Base-by-base conservation (phyloP, 108 stramenopile species). In the Phaeodactylum tricornutum region DNA sequence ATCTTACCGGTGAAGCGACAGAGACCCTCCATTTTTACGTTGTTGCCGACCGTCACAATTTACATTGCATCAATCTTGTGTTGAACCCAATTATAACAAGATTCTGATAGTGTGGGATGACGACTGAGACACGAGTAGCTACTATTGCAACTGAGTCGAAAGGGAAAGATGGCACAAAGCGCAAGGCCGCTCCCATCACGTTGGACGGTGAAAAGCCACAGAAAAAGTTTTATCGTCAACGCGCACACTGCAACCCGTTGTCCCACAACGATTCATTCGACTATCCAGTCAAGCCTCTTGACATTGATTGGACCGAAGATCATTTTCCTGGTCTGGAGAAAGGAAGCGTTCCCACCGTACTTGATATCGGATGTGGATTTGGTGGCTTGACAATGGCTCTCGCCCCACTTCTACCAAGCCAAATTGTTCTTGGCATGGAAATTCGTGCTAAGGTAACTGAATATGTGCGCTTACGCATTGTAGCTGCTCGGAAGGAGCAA, bases 301-400 rank as follows among this genome's bases (percentile, higher is more conserved):
- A 66, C n/a, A 84, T 94, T 67, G 90, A 93, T 58, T 96, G 96
- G 96, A 71, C 72, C 20, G 43, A 67, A 1, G 71, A 85, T 29
- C 84, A 84, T 52, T 91, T 87, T 63, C 81, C 82, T 20, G 61
- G 34, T 37, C 42, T 43, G 42, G 62, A 50, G 32, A 21, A 32
- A 47, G 30, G 45, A 31, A 8, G 27, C 24, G 29, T 34, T 32
- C 73, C 64, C 8, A 75, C 71, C 11, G 90, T 97, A 4, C 60
- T 99, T 28, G 98, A 99, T 69, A 75, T 97, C n/a, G 98, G 98
- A 24, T 97, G 96, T 67, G 98, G 98, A 11, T 97, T 96, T 53
- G 98, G 98, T 28, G 95, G 96, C 16, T 61, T 99, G 43, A 91
- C 95, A 19, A 62, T 99, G 34, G 83, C 79, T 12, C 60, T 94